These are phyloP conservation scores for Ogataea angusta DNA, from an alignment of 805 yeast species.

Conservation along the genomic window DNA sequence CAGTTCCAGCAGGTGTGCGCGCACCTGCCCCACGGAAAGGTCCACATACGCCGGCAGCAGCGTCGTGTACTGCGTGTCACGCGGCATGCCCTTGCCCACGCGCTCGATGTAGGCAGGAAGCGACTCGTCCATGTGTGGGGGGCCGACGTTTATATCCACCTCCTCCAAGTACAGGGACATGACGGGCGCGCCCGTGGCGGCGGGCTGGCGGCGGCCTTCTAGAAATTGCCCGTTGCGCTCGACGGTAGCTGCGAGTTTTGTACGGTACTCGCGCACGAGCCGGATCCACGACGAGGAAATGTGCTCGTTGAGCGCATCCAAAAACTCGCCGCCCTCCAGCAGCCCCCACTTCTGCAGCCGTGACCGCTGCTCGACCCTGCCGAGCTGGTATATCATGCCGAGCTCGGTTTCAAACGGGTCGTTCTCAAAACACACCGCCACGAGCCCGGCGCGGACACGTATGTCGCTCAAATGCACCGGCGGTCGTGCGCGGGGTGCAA, in stretches of 20 bases:
- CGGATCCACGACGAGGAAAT: constrained; percentile 63
- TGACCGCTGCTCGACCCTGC: constrained; percentile 52
- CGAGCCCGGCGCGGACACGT: constrained; percentile 37
- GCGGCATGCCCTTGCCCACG: constrained; percentile 82
- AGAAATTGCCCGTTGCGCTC: constrained; percentile 38
- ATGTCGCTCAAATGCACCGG: constrained; percentile 40
- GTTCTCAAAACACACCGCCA: constrained; percentile 53
- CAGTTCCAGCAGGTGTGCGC: constrained; percentile 77
- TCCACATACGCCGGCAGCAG: constrained; percentile 62
- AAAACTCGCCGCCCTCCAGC: constrained; percentile 8
- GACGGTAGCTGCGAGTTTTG: constrained; percentile 39
- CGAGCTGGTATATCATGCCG: constrained; percentile 55
- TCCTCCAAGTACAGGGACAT: constrained; percentile 5
- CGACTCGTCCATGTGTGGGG: constrained; percentile 34
- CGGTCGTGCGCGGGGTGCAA: constrained; percentile 37
- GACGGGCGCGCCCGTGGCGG: not conserved
- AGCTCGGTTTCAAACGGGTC: constrained; percentile 65
- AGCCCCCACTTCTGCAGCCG: constrained; percentile 38
- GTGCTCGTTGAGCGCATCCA: constrained; percentile 27
- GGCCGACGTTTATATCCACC: not conserved
- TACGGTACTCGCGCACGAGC: constrained; percentile 49
- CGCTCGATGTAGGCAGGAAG: constrained; percentile 54
- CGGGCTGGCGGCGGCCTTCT: constrained; percentile 37
- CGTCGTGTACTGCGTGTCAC: constrained; percentile 62
- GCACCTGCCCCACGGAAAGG: constrained; percentile 54